Percentiles rank a stretch among this genome's conserved stretches.
These are phyloP conservation scores for Aspergillus haitiensis DNA, from an alignment of 495 filamentous ascomycete species.

Conservation along the genomic window DNA sequence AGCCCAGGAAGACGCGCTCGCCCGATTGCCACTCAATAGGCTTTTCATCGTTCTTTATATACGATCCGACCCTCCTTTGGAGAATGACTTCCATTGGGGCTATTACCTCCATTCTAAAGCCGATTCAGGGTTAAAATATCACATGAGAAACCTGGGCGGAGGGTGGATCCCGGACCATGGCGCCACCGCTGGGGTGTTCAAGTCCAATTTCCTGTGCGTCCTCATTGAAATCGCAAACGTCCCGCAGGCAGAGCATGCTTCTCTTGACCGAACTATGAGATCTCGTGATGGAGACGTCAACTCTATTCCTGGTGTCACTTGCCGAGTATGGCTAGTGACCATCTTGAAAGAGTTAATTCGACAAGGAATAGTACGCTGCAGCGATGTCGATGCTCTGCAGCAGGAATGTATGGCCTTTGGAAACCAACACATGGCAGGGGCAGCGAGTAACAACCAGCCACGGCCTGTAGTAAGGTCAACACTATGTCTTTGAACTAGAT, in stretches of 20 bases:
- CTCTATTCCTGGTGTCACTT: slow-evolving; percentile 21
- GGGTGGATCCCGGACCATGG: slow-evolving; percentile 28
- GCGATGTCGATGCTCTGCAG: slow-evolving; percentile 15
- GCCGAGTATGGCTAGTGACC: slow-evolving; percentile 23
- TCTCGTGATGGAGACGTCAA: slow-evolving; percentile 23
- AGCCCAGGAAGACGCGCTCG: slow-evolving; percentile 8
- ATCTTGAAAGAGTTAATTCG: slow-evolving; percentile 21
- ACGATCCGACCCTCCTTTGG: slow-evolving; percentile 9
- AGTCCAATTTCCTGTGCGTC: slow-evolving; percentile 23
- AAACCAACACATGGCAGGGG: slow-evolving; percentile 14
- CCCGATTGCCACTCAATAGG: slow-evolving; percentile 2
- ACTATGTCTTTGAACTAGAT: slow-evolving; percentile 15
- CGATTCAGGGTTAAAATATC: slow-evolving; percentile 22
- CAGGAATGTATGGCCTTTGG: slow-evolving; percentile 19
- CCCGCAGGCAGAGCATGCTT: not conserved
- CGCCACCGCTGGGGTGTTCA: slow-evolving; percentile 19
- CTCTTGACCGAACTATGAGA: slow-evolving; percentile 22
- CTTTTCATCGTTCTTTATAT: slow-evolving; percentile 19
- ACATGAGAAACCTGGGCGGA: slow-evolving; percentile 16
- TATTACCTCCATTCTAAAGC: slow-evolving; percentile 20
- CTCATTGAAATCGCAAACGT: slow-evolving; percentile 18
- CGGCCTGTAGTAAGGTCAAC: slow-evolving; percentile 17
- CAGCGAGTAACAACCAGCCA: slow-evolving; percentile 21
- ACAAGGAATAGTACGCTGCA: slow-evolving; percentile 16
- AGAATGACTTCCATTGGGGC: slow-evolving; percentile 28